A percentile compares a stretch with the other conserved stretches of the same genome.
phyloP scores from a whole-genome alignment of 192 early-diverging fungal species.

The Backusella liffmaniae region DNA sequence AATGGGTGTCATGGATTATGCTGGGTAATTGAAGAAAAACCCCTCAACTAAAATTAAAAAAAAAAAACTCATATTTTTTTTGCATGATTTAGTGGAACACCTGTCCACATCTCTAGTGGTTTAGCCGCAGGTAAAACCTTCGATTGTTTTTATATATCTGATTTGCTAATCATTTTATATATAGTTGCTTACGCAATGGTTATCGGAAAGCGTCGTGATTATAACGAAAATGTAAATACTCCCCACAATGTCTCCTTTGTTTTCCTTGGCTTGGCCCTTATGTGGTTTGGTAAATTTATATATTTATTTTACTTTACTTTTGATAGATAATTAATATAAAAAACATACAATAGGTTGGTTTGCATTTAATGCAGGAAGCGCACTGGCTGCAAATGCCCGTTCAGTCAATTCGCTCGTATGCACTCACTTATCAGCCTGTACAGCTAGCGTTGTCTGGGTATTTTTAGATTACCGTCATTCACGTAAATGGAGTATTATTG shows the following conservation, averaged over 20 bases:
- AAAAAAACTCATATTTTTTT: neutral
- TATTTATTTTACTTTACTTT: neutral
- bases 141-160: neutral
- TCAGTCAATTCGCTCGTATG: constrained; percentile 74
- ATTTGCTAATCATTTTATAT: neutral
- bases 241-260: constrained; percentile 85
- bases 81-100: constrained; percentile 56
- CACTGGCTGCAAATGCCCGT: constrained; percentile 64
- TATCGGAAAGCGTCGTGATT: constrained; percentile 76
- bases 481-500: constrained; percentile 76
- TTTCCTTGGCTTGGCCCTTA: constrained; percentile 73
- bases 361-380: constrained; percentile 86
- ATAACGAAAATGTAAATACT: constrained; percentile 65
- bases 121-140: constrained; percentile 51
- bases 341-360: constrained; percentile 64
- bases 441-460: constrained; percentile 71
- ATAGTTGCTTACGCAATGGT: constrained; percentile 78
- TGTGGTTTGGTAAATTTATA: constrained; percentile 92
- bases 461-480: constrained; percentile 67
- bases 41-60: neutral
- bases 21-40: constrained; percentile 43
- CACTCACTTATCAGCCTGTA: constrained; percentile 72
- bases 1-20: constrained; percentile 82
- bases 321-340: neutral
- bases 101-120: constrained; percentile 82